Percentiles rank a stretch among this genome's conserved stretches.
Evolutionary conservation across 768 basidiomycete genomes (phyloP).

Genomic region (Kwoniella newhampshirensis): DNA sequence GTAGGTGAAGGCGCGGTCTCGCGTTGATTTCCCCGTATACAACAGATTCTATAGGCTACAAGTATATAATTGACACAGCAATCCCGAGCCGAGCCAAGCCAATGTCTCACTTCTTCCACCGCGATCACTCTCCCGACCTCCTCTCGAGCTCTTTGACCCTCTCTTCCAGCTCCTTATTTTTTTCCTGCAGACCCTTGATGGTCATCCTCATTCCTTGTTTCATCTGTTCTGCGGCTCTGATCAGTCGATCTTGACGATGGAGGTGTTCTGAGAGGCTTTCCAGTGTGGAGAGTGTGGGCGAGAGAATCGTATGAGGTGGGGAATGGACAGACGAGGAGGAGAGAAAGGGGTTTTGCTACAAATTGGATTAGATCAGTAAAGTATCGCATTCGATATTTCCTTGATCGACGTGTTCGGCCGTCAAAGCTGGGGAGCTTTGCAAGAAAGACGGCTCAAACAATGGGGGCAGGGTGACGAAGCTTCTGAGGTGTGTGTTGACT

Average conservation of each 20-base stretch:
- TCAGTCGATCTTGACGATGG: slow-evolving; percentile 36
- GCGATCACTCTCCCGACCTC: background rate
- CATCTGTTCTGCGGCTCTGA: slow-evolving; percentile 36
- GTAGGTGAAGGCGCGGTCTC: no score
- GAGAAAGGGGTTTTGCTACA: slow-evolving; percentile 9
- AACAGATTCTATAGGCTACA: no score
- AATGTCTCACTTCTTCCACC: background rate
- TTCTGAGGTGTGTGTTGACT: no score
- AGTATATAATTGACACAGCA: no score
- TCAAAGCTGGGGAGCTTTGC: background rate
- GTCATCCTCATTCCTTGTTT: slow-evolving; percentile 41
- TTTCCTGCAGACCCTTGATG: slow-evolving; percentile 28
- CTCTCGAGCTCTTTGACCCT: slow-evolving; percentile 17
- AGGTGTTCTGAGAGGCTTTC: slow-evolving; percentile 36
- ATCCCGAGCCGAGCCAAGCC: no score
- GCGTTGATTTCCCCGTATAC: no score
- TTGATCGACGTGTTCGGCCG: no score
- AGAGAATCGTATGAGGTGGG: slow-evolving; percentile 21
- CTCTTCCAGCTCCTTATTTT: slow-evolving; percentile 30
- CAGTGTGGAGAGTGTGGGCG: slow-evolving; percentile 24
- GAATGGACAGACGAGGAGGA: slow-evolving; percentile 15
- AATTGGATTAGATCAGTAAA: background rate
- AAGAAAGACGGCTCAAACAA: background rate
- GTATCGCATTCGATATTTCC: no score
- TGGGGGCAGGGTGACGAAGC: no score